Conservation (phyloP, 2,329 filamentous ascomycete genomes). For the Sporothrix pseudoabietina region DNA sequence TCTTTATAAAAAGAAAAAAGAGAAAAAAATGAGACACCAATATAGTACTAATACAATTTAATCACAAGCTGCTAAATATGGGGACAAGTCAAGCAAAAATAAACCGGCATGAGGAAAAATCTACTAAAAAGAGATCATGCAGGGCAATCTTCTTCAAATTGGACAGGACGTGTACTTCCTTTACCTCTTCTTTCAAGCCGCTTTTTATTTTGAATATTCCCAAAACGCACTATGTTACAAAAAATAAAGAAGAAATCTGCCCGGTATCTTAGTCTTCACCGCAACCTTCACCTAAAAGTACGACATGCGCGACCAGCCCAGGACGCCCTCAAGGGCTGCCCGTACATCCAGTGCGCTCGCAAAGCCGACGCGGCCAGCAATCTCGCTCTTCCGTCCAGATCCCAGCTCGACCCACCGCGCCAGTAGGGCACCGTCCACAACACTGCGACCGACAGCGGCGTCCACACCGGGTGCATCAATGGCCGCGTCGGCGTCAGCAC, state of each 20-base stretch:
- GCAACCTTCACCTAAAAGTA: conserved; percentile 14
- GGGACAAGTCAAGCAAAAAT: neutral
- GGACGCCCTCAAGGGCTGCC: conserved; percentile 65
- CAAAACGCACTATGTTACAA: neutral
- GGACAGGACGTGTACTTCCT: no score
- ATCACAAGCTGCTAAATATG: neutral
- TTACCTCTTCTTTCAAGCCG: neutral
- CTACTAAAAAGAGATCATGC: no score
- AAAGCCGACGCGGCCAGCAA: conserved; percentile 72
- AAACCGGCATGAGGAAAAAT: no score
- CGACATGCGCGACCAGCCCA: conserved; percentile 60
- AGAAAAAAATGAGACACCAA: neutral
- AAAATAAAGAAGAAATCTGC: neutral
- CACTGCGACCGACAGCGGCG: conserved; percentile 61
- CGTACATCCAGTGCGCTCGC: conserved; percentile 65
- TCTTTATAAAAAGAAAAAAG: neutral
- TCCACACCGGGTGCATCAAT: conserved; percentile 55
- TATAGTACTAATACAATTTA: neutral
- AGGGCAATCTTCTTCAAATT: neutral
- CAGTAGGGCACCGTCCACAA: conserved; percentile 79
- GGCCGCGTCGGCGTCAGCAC: conserved; percentile 40
- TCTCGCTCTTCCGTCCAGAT: conserved; percentile 69
- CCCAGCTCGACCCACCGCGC: conserved; percentile 75
- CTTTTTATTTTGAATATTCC: conserved; percentile 4
- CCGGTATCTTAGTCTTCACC: no score